phyloP scores from a whole-genome alignment of 768 basidiomycete genomes.

The Lactifluus rugatus region DNA sequence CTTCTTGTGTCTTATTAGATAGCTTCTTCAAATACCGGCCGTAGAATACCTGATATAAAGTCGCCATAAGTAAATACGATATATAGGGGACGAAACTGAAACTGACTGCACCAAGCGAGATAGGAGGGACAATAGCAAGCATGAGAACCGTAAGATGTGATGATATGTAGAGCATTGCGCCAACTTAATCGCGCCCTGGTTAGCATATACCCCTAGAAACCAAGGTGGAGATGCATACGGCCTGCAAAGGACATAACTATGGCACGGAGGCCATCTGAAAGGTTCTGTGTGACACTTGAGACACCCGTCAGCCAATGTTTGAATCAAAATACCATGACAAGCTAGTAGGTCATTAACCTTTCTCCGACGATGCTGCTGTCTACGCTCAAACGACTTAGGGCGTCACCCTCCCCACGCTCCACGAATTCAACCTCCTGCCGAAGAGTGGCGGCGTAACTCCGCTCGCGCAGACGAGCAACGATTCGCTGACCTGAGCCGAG shows the following conservation, averaged over 20 bases:
- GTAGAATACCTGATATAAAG: conserved; percentile 68
- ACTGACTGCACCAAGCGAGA: conserved; percentile 74
- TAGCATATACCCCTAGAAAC: not conserved
- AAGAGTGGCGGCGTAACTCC: conserved; percentile 74
- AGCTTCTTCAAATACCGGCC: conserved; percentile 90
- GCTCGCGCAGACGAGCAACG: conserved; percentile 75
- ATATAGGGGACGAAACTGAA: conserved; percentile 24
- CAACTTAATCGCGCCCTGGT: conserved; percentile 40
- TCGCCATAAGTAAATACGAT: conserved; percentile 9
- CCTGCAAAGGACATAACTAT: conserved; percentile 92
- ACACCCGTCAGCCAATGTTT: not conserved
- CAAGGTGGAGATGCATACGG: conserved; percentile 38
- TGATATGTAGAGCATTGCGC: conserved; percentile 91
- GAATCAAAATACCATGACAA: not conserved
- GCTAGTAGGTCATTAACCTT: conserved; percentile 40
- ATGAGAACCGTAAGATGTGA: conserved; percentile 83
- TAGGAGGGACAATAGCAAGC: conserved; percentile 85
- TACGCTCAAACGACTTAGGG: conserved; percentile 79
- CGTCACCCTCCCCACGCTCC: conserved; percentile 88
- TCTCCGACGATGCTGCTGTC: conserved; percentile 93
- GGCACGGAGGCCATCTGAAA: conserved; percentile 74
- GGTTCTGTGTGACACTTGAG: conserved; percentile 60
- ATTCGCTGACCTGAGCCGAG: conserved; percentile 65
- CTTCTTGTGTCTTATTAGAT: conserved; percentile 87
- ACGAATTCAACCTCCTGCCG: conserved; percentile 90